Evolutionary conservation across 306 rosid genomes (phyloP), one percentile per base, ranked within the genome.

Genomic region (Macrotyloma uniflorum): DNA sequence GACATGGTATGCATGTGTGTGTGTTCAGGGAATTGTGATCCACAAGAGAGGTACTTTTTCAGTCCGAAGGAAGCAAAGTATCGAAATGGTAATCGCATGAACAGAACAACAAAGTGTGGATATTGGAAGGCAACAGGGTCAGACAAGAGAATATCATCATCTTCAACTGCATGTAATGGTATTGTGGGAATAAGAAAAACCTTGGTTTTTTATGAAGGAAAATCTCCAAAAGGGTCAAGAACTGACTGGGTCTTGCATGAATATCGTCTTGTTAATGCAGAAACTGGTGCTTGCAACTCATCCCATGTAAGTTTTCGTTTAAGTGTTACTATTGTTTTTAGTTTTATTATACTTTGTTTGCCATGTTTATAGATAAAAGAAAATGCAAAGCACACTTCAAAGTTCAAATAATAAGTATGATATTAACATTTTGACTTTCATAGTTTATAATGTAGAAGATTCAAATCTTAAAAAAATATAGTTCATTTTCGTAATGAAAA

Each of bases 111-210:
- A n/a, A 85, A 62, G 62, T 86, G 93, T 55, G 98, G 98, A 0
- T 91, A 88, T 79, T 95, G 98, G 98, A 95, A 95, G 53, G 88
- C 93, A 19, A 88, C 90, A 1, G 98, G 98, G 0, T 69, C 90
- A 8, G 98, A 92, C 75, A 92, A 86, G 57, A 89, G 50, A 54
- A 88, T 92, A 45, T 72, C 78, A 50, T 72, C 78, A 28, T 86
- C 90, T 67, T 68, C 93, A 19, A 74, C 9, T 38, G 43, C 38
- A 36, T 72, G 53, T 68, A 74, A 73, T 22, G 67, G 77, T 15
- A 75, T 81, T 59, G 73, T 61, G 20, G 98, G 98, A 16, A 82
- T 86, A 67, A 89, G 89, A 74, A 95, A 92, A 79, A 92, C 90
- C 8, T 70, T 92, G 5, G 92, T 85, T 22, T 95, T 95, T 62